These are phyloP conservation scores for Stramenopiles sp. DNA, from an alignment of 352 stramenopile genomes.

Conservation along the genomic window DNA sequence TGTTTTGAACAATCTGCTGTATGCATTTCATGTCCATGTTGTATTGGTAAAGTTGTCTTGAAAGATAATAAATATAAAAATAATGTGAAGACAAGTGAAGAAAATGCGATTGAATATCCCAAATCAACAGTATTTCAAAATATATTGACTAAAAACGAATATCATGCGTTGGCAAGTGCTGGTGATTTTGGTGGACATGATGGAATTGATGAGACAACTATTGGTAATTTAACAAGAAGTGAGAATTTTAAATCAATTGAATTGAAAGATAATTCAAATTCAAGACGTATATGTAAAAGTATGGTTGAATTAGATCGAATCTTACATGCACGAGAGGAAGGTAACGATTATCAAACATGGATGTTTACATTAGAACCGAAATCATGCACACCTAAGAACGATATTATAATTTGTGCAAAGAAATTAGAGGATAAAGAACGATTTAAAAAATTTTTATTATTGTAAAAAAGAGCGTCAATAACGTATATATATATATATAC, in stretches of 20 bases:
- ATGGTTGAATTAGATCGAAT: background rate
- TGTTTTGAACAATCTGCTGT: background rate
- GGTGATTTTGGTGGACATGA: background rate
- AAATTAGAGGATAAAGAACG: background rate
- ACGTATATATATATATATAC: too few species aligned
- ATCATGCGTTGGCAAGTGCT: background rate
- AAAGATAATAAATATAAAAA: background rate
- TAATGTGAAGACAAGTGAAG: background rate
- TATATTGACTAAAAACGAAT: background rate
- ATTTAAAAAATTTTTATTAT: slow-evolving; percentile 5
- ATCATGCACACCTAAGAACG: slow-evolving; percentile 2
- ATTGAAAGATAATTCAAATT: background rate
- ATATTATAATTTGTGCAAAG: background rate
- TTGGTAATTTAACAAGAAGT: background rate
- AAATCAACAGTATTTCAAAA: background rate
- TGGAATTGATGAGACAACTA: background rate
- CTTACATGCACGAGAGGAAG: background rate
- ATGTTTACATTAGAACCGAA: background rate
- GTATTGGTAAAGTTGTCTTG: background rate
- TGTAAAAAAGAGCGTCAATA: too few species aligned
- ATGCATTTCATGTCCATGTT: background rate
- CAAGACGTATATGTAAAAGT: background rate
- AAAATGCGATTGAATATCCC: background rate
- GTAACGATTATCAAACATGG: background rate
- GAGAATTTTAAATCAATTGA: background rate